Evolutionary conservation across 169 alveolate genomes (phyloP), one percentile per base, ranked within the genome.

Genomic region (Babesia ovata): DNA sequence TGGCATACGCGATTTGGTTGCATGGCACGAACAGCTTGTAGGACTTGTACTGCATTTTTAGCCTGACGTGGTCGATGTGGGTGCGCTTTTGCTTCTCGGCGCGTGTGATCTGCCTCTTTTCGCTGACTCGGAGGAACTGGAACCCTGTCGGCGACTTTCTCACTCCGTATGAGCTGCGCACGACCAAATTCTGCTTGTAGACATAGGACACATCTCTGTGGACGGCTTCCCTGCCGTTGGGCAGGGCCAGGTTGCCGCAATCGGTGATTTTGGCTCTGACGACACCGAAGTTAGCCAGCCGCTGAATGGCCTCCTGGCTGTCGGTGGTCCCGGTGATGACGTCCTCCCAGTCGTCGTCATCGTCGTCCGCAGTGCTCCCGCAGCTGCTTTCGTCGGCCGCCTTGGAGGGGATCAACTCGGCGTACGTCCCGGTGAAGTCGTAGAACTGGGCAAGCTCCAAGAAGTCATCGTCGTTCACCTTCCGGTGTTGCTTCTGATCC

Each of bases 161-260:
- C 11, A 62, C 28, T 2, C 73, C 60, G 50, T 69, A 81, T 10
- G 63, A 29, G 49, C 73, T 44, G 14, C 67, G 44, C 44, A 62
- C 66, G 48, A 66, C 78, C 53, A 86, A 65, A 56, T 90, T 62
- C 61, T 92, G 96, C 79, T 91, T 91, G 82, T 91, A 92, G 29
- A 92, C 87, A 63, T 92, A 92, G 6, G 95, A 91, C 49, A 89
- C 58, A 65, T 86, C 89, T 29, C 96, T 61, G 63, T 92, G 93
- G 26, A 92, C 92, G 19, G 94, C 96, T 76, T 92, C 95, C 59
- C 92, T 84, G 26, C 96, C 96, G 71, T 92, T 91, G 17, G 96
- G 96, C 21, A 92, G 84, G 24, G 91, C 84, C 70, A 92, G 84
- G 66, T 92, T 91, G 26, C 93, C 93, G 58, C 75, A 76, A 65